Evolutionary conservation across 495 filamentous ascomycete species (phyloP).

Genomic region (Cetradonia linearis): DNA sequence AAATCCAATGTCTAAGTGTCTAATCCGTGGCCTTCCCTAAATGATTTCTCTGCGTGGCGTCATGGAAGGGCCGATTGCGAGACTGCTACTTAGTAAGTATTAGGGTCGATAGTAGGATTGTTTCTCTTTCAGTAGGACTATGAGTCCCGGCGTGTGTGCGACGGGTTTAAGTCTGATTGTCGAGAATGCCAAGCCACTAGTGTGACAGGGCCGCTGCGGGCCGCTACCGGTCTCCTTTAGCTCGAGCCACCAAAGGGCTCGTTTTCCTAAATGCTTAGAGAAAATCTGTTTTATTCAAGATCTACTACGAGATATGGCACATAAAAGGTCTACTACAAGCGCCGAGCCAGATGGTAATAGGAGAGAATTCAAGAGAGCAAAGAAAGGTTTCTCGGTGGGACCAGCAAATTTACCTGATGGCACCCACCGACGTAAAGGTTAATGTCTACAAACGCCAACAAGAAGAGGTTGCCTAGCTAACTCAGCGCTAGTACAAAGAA

Average conservation of each 20-base stretch:
- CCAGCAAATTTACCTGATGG: constrained; percentile 92
- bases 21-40: neutral
- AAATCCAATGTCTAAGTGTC: neutral
- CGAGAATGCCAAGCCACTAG: neutral
- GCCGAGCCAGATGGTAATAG: neutral
- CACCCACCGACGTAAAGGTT: constrained; percentile 81
- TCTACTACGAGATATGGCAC: constrained; percentile 7
- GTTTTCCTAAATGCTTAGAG: neutral
- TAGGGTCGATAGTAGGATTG: neutral
- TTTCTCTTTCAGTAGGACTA: neutral
- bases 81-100: neutral
- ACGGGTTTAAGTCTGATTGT: neutral
- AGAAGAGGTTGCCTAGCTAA: too few species aligned
- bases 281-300: neutral
- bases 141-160: neutral
- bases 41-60: neutral
- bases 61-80: neutral
- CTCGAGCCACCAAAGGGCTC: neutral
- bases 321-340: constrained; percentile 7
- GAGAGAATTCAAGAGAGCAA: constrained; percentile 36
- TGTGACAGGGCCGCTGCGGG: neutral
- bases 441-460: too few species aligned
- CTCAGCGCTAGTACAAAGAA: constrained; percentile 61
- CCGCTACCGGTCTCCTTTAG: neutral
- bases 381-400: constrained; percentile 67